Evolutionary conservation across 1,139 yeast species (phyloP).

Genomic region (Tardiomyces depauwii): DNA sequence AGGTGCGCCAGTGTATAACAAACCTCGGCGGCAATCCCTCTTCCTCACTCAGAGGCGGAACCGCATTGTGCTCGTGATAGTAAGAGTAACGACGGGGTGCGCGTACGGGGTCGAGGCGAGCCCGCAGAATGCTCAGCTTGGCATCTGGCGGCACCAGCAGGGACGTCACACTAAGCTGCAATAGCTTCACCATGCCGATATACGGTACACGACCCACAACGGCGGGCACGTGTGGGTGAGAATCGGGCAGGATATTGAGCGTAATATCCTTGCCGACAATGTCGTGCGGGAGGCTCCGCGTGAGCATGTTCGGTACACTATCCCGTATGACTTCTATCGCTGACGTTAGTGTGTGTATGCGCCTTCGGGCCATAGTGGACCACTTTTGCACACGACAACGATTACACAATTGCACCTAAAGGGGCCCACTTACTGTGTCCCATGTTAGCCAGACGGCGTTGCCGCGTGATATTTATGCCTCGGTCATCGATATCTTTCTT

Average conservation of each 20-base stretch:
- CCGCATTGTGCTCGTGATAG: not conserved
- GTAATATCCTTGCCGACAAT: constrained; percentile 40
- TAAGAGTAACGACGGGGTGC: not conserved
- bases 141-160: constrained; percentile 20
- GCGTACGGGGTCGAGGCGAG: constrained; percentile 2
- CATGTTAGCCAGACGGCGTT: too few species aligned
- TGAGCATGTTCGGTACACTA: constrained; percentile 48
- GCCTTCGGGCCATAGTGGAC: too few species aligned
- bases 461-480: too few species aligned
- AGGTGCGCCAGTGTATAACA: constrained; percentile 15
- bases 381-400: too few species aligned
- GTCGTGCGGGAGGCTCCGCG: constrained; percentile 37
- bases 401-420: too few species aligned
- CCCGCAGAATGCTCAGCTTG: constrained; percentile 14
- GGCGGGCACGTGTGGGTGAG: constrained; percentile 47
- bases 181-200: constrained; percentile 31
- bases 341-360: too few species aligned
- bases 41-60: constrained; percentile 6
- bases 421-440: too few species aligned
- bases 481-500: too few species aligned
- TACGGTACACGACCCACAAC: constrained; percentile 52
- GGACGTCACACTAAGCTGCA: constrained; percentile 19
- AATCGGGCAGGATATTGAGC: constrained; percentile 55
- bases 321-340: constrained; percentile 41
- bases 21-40: constrained; percentile 1